These are phyloP conservation scores for Diutina sp. DNA, from an alignment of 1,139 yeast genomes.

Conservation along the genomic window DNA sequence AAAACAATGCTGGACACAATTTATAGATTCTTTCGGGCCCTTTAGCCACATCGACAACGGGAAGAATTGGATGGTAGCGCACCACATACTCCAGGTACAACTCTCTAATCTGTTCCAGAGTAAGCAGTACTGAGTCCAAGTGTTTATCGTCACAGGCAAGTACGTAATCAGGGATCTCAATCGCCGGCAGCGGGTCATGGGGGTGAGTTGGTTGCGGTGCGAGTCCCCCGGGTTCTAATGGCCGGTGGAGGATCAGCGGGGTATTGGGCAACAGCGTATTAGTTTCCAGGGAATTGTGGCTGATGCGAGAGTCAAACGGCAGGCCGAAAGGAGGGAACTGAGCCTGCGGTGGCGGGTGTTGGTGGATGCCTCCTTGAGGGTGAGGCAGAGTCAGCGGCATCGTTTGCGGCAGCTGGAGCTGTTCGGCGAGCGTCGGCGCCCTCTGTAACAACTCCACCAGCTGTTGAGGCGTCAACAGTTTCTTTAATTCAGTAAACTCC, in stretches of 20 bases:
- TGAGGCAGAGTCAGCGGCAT: neutral
- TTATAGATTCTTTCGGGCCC: conserved; percentile 76
- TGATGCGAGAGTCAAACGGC: neutral
- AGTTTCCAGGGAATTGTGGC: neutral
- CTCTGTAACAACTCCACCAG: conserved; percentile 10
- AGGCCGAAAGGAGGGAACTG: neutral
- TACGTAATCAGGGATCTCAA: conserved; percentile 21
- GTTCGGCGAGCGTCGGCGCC: neutral
- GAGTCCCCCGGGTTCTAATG: neutral
- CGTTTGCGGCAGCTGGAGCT: neutral
- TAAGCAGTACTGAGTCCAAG: conserved; percentile 51
- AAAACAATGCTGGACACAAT: conserved; percentile 78
- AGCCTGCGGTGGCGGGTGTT: neutral
- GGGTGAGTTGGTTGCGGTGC: neutral
- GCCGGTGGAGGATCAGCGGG: neutral
- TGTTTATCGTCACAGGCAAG: conserved; percentile 51
- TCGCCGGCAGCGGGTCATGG: conserved; percentile 3
- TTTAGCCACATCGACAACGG: conserved; percentile 67
- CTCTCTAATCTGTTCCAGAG: conserved; percentile 47
- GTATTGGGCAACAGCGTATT: conserved; percentile 1
- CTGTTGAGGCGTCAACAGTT: conserved; percentile 38
- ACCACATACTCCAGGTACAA: conserved; percentile 59
- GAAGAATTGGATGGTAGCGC: conserved; percentile 72
- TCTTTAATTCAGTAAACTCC: conserved; percentile 59
- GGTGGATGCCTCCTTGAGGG: neutral